A percentile compares a stretch with the other conserved stretches of the same genome.
Conservation (phyloP, 805 yeast genomes). For the Cyberlindnera sargentensis region DNA sequence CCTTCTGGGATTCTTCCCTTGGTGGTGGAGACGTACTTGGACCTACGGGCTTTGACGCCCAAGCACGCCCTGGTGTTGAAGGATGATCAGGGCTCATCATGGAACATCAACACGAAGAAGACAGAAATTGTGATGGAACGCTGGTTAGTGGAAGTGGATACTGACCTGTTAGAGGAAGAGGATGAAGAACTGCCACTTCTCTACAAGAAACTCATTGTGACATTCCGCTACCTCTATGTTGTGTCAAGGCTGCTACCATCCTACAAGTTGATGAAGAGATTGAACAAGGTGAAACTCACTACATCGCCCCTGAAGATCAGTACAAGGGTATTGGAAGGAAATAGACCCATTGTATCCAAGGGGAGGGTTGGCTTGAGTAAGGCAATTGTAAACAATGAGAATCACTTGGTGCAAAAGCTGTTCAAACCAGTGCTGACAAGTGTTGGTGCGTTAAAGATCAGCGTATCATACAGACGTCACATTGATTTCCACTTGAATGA, state of each 20-base stretch:
- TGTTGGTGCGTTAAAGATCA: constrained; percentile 62
- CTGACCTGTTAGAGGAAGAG: constrained; percentile 22
- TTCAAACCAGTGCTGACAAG: constrained; percentile 71
- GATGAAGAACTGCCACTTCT: constrained; percentile 55
- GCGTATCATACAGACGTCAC: constrained; percentile 75
- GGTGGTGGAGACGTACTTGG: constrained; percentile 77
- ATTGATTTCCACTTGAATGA: constrained; percentile 61
- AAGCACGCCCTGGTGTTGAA: constrained; percentile 53
- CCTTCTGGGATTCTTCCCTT: constrained; percentile 57
- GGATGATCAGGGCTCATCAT: constrained; percentile 46
- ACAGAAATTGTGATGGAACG: constrained; percentile 89
- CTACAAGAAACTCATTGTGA: constrained; percentile 66
- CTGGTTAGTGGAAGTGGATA: constrained; percentile 82
- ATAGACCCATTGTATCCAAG: constrained; percentile 67
- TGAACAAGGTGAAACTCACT: constrained; percentile 31
- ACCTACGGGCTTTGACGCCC: constrained; percentile 48
- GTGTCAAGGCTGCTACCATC: constrained; percentile 65
- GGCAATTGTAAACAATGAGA: constrained; percentile 37
- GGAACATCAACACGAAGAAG: constrained; percentile 58
- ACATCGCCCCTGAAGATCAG: constrained; percentile 41
- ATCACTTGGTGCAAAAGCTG: constrained; percentile 54
- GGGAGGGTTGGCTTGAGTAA: constrained; percentile 84
- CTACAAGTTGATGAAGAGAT: constrained; percentile 45
- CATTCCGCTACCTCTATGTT: constrained; percentile 70
- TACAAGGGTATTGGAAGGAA: constrained; percentile 66